Evolutionary conservation across 1,139 yeast genomes (phyloP).

Genomic region (Lizanozyma gosingica): DNA sequence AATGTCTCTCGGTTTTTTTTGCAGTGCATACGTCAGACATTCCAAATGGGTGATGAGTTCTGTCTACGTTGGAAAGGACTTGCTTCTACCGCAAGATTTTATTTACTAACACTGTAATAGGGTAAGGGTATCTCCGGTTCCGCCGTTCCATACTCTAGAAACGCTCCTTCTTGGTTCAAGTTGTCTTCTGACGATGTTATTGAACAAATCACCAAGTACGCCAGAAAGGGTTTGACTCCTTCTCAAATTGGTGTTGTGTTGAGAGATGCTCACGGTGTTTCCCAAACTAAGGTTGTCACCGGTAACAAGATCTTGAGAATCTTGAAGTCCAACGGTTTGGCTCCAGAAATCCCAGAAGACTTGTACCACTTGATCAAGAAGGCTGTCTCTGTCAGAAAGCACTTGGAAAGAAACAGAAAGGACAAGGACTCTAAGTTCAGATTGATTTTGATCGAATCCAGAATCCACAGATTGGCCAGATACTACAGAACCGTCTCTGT

Average conservation of each 20-base stretch:
- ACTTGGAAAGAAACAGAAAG: slow-evolving; percentile 99
- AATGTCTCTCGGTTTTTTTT: too few relatives aligned
- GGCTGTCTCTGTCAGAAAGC: slow-evolving; percentile 99
- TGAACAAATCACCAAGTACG: slow-evolving; percentile 98
- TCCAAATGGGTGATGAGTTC: too few relatives aligned
- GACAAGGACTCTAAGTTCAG: slow-evolving; percentile 99
- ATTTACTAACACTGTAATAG: slow-evolving; percentile 38
- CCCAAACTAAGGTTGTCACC: slow-evolving; percentile 94
- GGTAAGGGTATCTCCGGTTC: slow-evolving; percentile 99
- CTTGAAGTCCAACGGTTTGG: slow-evolving; percentile 98
- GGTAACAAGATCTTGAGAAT: slow-evolving; percentile 99
- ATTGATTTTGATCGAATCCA: slow-evolving; percentile 98
- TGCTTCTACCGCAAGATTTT: slow-evolving; percentile 2
- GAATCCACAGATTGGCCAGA: slow-evolving; percentile 99
- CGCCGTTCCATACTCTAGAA: slow-evolving; percentile 98
- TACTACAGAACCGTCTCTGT: slow-evolving; percentile 99
- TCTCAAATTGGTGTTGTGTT: slow-evolving; percentile 98
- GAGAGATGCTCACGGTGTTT: slow-evolving; percentile 99
- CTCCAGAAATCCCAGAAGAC: slow-evolving; percentile 99
- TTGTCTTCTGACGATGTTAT: slow-evolving; percentile 90
- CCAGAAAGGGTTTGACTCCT: slow-evolving; percentile 99
- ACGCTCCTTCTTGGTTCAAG: slow-evolving; percentile 99
- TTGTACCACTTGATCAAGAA: slow-evolving; percentile 98
- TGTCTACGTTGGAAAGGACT: too few relatives aligned
- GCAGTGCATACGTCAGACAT: too few relatives aligned